Evolutionary conservation across 495 filamentous ascomycete species (phyloP).

Genomic region (Oidiodendron maius): DNA sequence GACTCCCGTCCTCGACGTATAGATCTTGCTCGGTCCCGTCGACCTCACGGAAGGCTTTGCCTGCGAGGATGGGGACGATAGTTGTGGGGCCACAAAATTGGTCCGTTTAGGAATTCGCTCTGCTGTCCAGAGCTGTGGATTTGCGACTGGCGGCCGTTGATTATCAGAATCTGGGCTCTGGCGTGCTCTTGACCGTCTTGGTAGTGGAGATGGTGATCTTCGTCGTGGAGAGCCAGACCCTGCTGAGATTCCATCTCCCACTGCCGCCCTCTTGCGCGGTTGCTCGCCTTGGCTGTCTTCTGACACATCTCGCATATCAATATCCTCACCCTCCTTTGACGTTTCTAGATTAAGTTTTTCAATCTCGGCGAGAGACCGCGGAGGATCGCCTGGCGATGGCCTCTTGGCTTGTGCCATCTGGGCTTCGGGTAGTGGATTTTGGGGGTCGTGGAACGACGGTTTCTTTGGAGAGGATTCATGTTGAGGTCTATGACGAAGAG

Average conservation of each 20-base stretch:
- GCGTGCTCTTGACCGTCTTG: slow-evolving; percentile 15
- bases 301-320: slow-evolving; percentile 8
- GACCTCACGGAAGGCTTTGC: background rate
- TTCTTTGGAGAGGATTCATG: background rate
- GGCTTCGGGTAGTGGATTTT: background rate
- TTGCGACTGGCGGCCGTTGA: background rate
- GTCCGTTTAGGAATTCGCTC: slow-evolving; percentile 5
- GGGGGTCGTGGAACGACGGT: background rate
- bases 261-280: slow-evolving; percentile 11
- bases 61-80: slow-evolving; percentile 3
- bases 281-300: slow-evolving; percentile 3
- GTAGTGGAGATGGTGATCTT: slow-evolving; percentile 7
- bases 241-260: slow-evolving; percentile 15
- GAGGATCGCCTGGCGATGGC: background rate
- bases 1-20: background rate
- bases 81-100: slow-evolving; percentile 7
- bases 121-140: slow-evolving; percentile 9
- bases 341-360: background rate
- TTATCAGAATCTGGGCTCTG: slow-evolving; percentile 2
- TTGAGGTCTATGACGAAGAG: background rate
- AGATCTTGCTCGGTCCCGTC: background rate
- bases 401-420: background rate
- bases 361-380: slow-evolving; percentile 3
- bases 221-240: slow-evolving; percentile 12
- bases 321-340: background rate